These are phyloP conservation scores for Buxus sempervirens DNA, from an alignment of 164 flowering plant genomes.

Conservation along the genomic window DNA sequence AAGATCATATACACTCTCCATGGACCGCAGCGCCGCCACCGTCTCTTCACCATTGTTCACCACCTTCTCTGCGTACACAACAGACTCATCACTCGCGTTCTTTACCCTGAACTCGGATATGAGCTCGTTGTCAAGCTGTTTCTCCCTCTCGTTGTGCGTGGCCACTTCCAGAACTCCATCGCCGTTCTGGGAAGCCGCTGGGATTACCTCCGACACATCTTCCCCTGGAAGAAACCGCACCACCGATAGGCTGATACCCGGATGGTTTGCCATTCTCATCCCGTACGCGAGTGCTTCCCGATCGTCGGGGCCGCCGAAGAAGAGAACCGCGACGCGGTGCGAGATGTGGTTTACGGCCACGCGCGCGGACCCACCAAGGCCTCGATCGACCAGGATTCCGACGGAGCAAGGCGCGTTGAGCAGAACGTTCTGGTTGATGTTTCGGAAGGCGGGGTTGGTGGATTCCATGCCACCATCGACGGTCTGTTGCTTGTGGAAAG, in stretches of 20 bases:
- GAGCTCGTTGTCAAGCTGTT: slow-evolving; percentile 23
- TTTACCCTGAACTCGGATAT: slow-evolving; percentile 15
- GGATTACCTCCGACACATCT: not conserved
- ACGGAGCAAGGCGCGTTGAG: slow-evolving; percentile 35
- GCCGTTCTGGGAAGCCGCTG: not conserved
- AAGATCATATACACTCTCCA: slow-evolving; percentile 21
- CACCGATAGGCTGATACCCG: slow-evolving; percentile 19
- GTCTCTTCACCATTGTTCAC: slow-evolving; percentile 27
- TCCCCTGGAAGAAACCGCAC: slow-evolving; percentile 23
- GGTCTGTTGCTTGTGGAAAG: slow-evolving; percentile 35
- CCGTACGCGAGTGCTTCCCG: slow-evolving; percentile 34
- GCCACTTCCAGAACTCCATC: not conserved
- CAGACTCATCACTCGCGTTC: slow-evolving; percentile 9
- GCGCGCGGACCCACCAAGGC: slow-evolving; percentile 22
- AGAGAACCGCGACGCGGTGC: slow-evolving; percentile 23
- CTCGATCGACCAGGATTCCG: slow-evolving; percentile 33
- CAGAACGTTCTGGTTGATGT: slow-evolving; percentile 32
- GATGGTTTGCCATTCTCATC: slow-evolving; percentile 23
- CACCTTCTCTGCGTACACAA: slow-evolving; percentile 22
- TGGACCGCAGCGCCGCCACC: slow-evolving; percentile 18
- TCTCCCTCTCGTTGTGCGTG: slow-evolving; percentile 23
- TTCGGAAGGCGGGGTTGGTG: slow-evolving; percentile 18
- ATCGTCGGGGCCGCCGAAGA: slow-evolving; percentile 38
- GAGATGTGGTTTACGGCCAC: slow-evolving; percentile 7
- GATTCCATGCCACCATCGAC: slow-evolving; percentile 31